A percentile compares a stretch with the other conserved stretches of the same genome.
Conservation (phyloP, 1,284 basidiomycete species). For the Pisolithus thermaeus region DNA sequence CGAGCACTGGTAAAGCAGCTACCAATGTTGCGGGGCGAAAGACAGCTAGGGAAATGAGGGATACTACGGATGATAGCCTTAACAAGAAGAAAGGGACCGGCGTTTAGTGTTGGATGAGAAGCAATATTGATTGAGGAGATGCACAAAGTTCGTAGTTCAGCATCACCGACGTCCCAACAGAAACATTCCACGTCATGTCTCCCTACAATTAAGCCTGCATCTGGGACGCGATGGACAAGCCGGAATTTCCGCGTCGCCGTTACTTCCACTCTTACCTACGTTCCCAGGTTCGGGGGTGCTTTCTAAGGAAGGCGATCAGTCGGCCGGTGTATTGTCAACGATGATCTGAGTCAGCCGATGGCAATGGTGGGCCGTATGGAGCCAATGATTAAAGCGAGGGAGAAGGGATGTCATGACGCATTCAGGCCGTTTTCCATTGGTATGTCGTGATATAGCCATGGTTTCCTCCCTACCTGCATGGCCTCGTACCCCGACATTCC, state of each 20-base stretch:
- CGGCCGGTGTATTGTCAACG: conserved; percentile 61
- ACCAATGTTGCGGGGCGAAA: too few relatives aligned
- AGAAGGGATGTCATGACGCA: too few relatives aligned
- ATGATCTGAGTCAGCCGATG: conserved; percentile 92
- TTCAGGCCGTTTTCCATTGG: conserved; percentile 15
- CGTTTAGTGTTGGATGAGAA: too few relatives aligned
- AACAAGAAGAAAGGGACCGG: neutral
- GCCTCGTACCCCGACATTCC: conserved; percentile 44
- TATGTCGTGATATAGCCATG: conserved; percentile 24
- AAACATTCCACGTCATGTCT: too few relatives aligned
- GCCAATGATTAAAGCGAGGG: too few relatives aligned
- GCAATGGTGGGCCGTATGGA: conserved; percentile 17
- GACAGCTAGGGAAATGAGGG: neutral
- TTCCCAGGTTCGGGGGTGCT: too few relatives aligned
- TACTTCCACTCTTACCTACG: too few relatives aligned
- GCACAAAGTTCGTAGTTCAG: too few relatives aligned
- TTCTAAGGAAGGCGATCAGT: conserved; percentile 10
- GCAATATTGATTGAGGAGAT: too few relatives aligned
- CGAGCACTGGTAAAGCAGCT: too few relatives aligned
- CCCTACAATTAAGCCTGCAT: too few relatives aligned
- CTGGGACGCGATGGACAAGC: neutral
- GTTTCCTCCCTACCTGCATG: conserved; percentile 78
- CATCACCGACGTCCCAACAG: too few relatives aligned
- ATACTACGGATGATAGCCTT: neutral
- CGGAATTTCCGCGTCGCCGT: neutral